Percentiles rank a stretch among this genome's conserved stretches.
These are phyloP conservation scores for Pseudogymnoascus sp. DNA, from an alignment of 2,329 filamentous ascomycete species.

Conservation along the genomic window DNA sequence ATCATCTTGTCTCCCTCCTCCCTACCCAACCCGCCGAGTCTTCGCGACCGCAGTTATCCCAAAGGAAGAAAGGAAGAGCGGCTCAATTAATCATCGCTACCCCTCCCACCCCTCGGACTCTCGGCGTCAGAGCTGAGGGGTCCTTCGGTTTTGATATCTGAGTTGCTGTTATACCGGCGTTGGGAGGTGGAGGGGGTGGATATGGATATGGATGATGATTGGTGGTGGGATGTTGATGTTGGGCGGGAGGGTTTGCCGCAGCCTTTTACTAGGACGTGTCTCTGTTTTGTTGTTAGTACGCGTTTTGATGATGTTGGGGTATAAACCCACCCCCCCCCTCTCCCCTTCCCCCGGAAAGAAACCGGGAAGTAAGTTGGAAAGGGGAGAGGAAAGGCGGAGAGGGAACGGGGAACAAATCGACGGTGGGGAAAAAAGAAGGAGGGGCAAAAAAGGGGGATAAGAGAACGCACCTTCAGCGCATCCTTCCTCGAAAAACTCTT, in stretches of 20 bases:
- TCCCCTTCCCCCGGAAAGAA: too few relatives aligned
- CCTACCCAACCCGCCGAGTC: too few relatives aligned
- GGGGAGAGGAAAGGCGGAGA: too few relatives aligned
- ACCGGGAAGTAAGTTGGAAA: too few relatives aligned
- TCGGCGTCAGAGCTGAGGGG: not conserved
- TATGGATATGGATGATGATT: not conserved
- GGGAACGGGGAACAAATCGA: too few relatives aligned
- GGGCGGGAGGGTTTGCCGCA: slow-evolving; percentile 41
- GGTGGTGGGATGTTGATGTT: not conserved
- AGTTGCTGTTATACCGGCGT: not conserved
- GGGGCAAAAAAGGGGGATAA: too few relatives aligned
- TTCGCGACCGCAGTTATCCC: too few relatives aligned
- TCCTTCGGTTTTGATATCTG: not conserved
- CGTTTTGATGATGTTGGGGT: too few relatives aligned
- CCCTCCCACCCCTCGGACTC: not conserved
- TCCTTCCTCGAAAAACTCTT: slow-evolving; percentile 97
- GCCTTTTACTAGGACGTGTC: slow-evolving; percentile 59
- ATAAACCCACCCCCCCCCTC: too few relatives aligned
- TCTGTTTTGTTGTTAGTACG: slow-evolving; percentile 38
- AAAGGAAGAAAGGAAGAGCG: too few relatives aligned
- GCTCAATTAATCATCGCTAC: not conserved
- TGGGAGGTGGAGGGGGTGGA: not conserved
- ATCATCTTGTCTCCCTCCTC: too few relatives aligned
- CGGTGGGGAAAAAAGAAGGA: too few relatives aligned
- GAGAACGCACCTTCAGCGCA: slow-evolving; percentile 73